Evolutionary conservation across 768 basidiomycete genomes (phyloP).

Genomic region (Kwoniella sp.): DNA sequence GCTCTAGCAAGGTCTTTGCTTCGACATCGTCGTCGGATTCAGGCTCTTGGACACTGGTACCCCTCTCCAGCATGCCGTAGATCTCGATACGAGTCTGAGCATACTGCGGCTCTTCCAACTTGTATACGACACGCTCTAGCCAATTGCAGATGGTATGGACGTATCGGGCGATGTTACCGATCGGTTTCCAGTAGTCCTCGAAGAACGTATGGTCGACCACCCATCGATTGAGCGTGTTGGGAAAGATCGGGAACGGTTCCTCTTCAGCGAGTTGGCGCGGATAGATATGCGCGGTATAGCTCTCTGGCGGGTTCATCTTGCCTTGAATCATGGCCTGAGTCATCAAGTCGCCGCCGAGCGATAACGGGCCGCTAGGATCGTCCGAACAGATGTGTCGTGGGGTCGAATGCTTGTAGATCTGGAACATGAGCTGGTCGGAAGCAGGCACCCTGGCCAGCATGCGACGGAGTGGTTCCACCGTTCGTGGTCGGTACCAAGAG

Average conservation of each 20-base stretch:
- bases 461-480: too few species aligned
- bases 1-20: background rate
- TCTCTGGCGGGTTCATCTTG: background rate
- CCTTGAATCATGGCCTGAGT: background rate
- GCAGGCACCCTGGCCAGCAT: too few species aligned
- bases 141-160: background rate
- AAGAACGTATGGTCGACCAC: background rate
- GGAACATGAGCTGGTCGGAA: background rate
- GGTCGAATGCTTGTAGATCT: background rate
- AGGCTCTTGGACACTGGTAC: too few species aligned
- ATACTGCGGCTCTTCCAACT: background rate
- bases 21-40: background rate
- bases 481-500: too few species aligned
- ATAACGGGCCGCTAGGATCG: background rate
- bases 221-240: background rate
- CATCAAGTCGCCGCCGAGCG: background rate
- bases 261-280: background rate
- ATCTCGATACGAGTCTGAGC: background rate
- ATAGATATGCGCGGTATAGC: background rate
- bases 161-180: background rate
- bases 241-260: background rate
- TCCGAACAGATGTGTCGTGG: slow-evolving; percentile 7
- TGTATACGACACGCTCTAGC: background rate
- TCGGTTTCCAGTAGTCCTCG: background rate
- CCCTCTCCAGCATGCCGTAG: background rate